Base-by-base conservation (phyloP, 2,329 filamentous ascomycete species). In the Fonsecaea nubica region DNA sequence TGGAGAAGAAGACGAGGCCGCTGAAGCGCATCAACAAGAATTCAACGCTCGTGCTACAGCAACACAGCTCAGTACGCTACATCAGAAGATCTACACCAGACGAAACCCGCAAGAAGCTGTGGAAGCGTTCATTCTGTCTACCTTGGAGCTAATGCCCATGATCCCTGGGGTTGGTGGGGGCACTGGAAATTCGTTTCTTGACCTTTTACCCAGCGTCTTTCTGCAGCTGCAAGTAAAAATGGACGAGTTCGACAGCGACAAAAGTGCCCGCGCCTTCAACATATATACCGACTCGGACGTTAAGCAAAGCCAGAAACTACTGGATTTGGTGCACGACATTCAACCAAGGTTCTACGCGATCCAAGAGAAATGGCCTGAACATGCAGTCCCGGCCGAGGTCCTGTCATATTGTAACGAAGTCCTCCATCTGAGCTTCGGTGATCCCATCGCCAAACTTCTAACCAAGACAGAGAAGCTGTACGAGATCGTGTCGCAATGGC, bases 381-480 rank as follows among this genome's bases (percentile, higher is more conserved):
- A 94, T 87, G 87, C 92, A 83, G 86, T 93, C 78, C 84, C 97
- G 7, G 84, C 85, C 35, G 93, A 98, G 76, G 92, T 96, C 3
- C 79, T 96, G 1, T 79, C 83, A 13, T 89, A 88, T 33, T 96
- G 92, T 74, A 86, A 91, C 63, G 89, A 91, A 71, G 83, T 96
- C 0, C 83, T 96, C 1, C 85, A 89, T 62, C 87, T 97, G 72
- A 84, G 87, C 25, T 89, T 97, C 72, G 86, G 87, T 0, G 93
- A 97, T 63, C 93, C 95, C 0, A 83, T 99, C 4, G 93, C 93
- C 1, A 93, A 91, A 74, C 88, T 96, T 64, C 86, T 99, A 60
- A 91, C 90, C 1, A 92, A 91, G 75, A 85, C 95, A 2, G 96
- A 99, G 77, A 92, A 94, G 70, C 83, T 99, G 4, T 92, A 98